Evolutionary conservation across 2,329 filamentous ascomycete genomes (phyloP), one percentile per base, ranked within the genome.

Genomic region (Alternaria sp.): DNA sequence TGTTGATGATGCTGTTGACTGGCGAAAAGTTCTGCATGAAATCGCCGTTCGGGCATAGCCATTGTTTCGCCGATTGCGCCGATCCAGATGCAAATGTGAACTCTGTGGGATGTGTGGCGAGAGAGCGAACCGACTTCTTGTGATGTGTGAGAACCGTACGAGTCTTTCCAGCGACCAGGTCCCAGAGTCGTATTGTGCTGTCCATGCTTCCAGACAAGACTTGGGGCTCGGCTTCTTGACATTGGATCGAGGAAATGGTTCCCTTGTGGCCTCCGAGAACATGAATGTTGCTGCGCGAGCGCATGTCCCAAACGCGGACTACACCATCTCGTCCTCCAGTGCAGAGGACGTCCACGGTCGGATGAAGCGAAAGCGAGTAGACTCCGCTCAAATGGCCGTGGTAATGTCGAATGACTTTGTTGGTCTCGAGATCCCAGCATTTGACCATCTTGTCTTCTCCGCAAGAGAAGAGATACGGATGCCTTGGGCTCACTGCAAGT

Each of bases 361-460:
- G 96, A 77, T 99, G 96, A n/a, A 99, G 84, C 3, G 92, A 88
- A 6, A 99, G 85, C 1, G 94, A 94, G 82, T 99, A 99, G 5
- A 99, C 96, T 68, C 96, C 96, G 72, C 93, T 97, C 21, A 99
- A 84, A 82, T 99, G 96, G 17, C 96, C 96, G 79, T 99, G 96
- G 80, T 98, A 99, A 81, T 97, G 93, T 49, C 73, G 72, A 7
- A 77, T 77, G 26, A 99, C 96, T 81, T 97, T 97, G 84, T 99
- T 99, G n/a, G 95, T 97, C 81, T 99, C 96, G 69, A 99, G 83
- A 83, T 99, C 96, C 96, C 96, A 99, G 83, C 96, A 99, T 82
- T 99, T 99, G 66, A 99, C 96, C 94, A 97, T 97, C 84, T 99
- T 99, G 80, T 99, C 96, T 81, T 99, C 96, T 62, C 93, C 96